Conservation (phyloP, 495 filamentous ascomycete species). For the Pseudevernia furfuracea region DNA sequence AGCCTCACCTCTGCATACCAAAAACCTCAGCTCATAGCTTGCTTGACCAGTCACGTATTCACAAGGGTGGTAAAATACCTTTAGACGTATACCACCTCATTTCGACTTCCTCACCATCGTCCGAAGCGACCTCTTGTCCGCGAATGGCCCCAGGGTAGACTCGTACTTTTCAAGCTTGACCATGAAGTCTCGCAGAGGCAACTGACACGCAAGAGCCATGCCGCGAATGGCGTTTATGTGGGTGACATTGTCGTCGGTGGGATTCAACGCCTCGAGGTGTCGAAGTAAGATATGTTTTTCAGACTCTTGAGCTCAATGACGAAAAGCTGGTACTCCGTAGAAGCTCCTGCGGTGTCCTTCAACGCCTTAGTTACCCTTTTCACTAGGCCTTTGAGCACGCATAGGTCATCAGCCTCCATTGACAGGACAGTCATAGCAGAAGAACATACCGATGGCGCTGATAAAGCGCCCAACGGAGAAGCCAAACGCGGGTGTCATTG, state of each 20-base stretch:
- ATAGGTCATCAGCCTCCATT: background rate
- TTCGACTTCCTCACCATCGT: background rate
- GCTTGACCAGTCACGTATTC: too few relatives aligned
- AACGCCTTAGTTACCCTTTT: constrained; percentile 5
- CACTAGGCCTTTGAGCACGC: background rate
- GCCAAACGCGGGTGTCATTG: constrained; percentile 6
- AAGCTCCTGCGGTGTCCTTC: background rate
- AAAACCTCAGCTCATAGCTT: too few relatives aligned
- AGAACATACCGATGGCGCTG: background rate
- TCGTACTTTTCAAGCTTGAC: constrained; percentile 5
- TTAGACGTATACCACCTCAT: too few relatives aligned
- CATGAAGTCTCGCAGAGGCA: background rate
- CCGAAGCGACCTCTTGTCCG: background rate
- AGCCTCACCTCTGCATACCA: too few relatives aligned
- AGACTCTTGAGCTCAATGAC: background rate
- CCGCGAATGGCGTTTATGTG: constrained; percentile 3
- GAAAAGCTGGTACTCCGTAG: background rate
- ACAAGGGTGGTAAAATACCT: too few relatives aligned
- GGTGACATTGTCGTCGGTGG: background rate
- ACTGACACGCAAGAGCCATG: constrained; percentile 1
- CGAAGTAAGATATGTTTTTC: background rate
- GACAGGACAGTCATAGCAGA: background rate
- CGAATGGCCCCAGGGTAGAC: background rate
- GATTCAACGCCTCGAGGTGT: background rate
- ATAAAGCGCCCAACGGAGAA: constrained; percentile 9